Percentiles rank a stretch among this genome's conserved stretches.
These are phyloP conservation scores for Scheffersomyces coipomensis DNA, from an alignment of 805 yeast genomes.

Conservation along the genomic window DNA sequence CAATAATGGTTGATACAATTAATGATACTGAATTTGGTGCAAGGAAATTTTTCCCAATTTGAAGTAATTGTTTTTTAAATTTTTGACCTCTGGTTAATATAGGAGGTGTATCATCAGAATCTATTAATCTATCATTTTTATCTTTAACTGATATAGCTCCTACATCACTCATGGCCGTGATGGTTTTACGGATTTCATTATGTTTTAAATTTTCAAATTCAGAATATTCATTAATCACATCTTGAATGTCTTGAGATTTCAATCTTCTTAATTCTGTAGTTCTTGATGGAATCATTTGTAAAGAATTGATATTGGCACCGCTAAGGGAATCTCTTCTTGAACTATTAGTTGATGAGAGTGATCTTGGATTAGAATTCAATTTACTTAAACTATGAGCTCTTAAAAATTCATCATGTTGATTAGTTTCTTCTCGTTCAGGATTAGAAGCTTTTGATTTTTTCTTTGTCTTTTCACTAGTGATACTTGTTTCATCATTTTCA, in stretches of 20 bases:
- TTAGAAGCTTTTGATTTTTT: not conserved
- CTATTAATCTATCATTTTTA: not conserved
- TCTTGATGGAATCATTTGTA: slow-evolving; percentile 17
- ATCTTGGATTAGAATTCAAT: slow-evolving; percentile 8
- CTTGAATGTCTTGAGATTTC: slow-evolving; percentile 32
- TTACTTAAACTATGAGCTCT: slow-evolving; percentile 8
- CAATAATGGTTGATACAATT: slow-evolving; percentile 59
- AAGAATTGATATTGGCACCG: slow-evolving; percentile 7
- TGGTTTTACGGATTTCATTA: slow-evolving; percentile 15
- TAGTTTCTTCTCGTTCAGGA: not conserved
- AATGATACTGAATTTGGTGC: slow-evolving; percentile 75
- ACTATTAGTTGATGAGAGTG: slow-evolving; percentile 3
- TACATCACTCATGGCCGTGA: slow-evolving; percentile 21
- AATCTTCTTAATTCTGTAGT: slow-evolving; percentile 22
- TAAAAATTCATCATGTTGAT: slow-evolving; percentile 22
- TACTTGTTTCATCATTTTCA: not conserved
- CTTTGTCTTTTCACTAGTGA: not conserved
- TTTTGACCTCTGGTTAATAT: not conserved
- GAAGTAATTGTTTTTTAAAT: slow-evolving; percentile 5
- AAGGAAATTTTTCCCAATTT: slow-evolving; percentile 47
- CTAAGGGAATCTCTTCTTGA: slow-evolving; percentile 6
- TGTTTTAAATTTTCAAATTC: slow-evolving; percentile 37
- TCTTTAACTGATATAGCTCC: slow-evolving; percentile 9
- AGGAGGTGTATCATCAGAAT: slow-evolving; percentile 2
- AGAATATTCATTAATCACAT: slow-evolving; percentile 46